phyloP scores from a whole-genome alignment of 1,139 yeast species.

The Blastobotrys petasosporus region DNA sequence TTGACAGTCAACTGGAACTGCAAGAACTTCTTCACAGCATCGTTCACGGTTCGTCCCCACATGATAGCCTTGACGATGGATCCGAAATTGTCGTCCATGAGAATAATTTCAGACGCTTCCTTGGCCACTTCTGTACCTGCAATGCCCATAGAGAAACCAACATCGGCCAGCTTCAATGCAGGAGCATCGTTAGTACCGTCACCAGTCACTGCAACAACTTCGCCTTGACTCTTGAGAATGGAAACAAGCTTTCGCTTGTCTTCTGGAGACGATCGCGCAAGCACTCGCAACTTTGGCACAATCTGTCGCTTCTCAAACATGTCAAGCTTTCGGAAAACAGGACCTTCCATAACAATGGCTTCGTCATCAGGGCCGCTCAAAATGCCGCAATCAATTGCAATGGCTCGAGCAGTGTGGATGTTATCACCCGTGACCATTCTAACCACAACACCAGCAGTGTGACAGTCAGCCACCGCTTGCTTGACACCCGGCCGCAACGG shows the following conservation, averaged over 20 bases:
- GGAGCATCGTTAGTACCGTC: slow-evolving; percentile 93
- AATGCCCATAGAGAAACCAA: slow-evolving; percentile 84
- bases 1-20: slow-evolving; percentile 96
- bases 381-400: slow-evolving; percentile 81
- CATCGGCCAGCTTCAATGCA: slow-evolving; percentile 71
- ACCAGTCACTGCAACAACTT: slow-evolving; percentile 97
- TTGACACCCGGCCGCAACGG: slow-evolving; percentile 90
- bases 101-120: slow-evolving; percentile 70
- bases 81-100: slow-evolving; percentile 80
- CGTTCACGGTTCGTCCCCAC: slow-evolving; percentile 98
- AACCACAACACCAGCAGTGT: slow-evolving; percentile 85
- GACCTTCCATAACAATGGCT: slow-evolving; percentile 85
- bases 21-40: slow-evolving; percentile 88
- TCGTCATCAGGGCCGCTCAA: slow-evolving; percentile 49
- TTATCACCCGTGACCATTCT: slow-evolving; percentile 99
- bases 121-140: slow-evolving; percentile 80
- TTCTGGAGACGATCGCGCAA: slow-evolving; percentile 94
- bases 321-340: slow-evolving; percentile 65
- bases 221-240: slow-evolving; percentile 72
- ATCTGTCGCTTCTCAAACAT: slow-evolving; percentile 51
- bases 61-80: slow-evolving; percentile 97
- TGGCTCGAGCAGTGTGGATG: slow-evolving; percentile 81
- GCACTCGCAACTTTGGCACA: slow-evolving; percentile 69
- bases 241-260: slow-evolving; percentile 85
- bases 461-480: slow-evolving; percentile 79